Conservation (phyloP, 2,329 filamentous ascomycete genomes). For the Salinomyces thailandicus region DNA sequence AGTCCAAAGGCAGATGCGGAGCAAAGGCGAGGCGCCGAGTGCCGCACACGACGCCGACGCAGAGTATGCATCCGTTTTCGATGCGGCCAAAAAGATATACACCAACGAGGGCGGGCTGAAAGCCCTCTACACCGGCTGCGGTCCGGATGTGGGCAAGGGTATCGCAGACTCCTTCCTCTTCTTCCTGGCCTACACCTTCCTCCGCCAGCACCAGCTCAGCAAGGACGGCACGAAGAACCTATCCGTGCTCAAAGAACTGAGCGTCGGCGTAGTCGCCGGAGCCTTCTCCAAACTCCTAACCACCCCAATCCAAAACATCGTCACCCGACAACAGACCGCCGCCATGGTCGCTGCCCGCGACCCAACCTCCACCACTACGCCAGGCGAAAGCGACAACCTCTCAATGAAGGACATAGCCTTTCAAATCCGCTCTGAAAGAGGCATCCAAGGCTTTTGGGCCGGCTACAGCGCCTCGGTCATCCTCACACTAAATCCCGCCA, state of each 20-base stretch:
- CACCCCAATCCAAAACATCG: slow-evolving; percentile 70
- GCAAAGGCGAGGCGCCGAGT: slow-evolving; percentile 22
- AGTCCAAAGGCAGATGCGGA: slow-evolving; percentile 54
- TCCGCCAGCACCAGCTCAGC: slow-evolving; percentile 37
- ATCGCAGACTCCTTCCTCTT: slow-evolving; percentile 69
- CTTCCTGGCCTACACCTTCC: slow-evolving; percentile 66
- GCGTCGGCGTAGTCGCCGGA: slow-evolving; percentile 62
- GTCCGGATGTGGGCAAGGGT: slow-evolving; percentile 35
- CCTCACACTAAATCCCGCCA: slow-evolving; percentile 71
- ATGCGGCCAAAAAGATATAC: slow-evolving; percentile 63
- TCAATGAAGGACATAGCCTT: slow-evolving; percentile 47
- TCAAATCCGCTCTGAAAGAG: slow-evolving; percentile 58
- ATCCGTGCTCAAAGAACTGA: slow-evolving; percentile 59
- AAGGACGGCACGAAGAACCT: slow-evolving; percentile 35
- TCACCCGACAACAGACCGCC: slow-evolving; percentile 69
- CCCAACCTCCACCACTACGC: slow-evolving; percentile 20
- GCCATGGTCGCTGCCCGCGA: slow-evolving; percentile 38
- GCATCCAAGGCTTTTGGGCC: slow-evolving; percentile 70
- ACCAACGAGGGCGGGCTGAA: slow-evolving; percentile 55
- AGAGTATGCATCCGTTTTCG: slow-evolving; percentile 55
- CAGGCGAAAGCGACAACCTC: slow-evolving; percentile 20
- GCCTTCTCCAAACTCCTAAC: slow-evolving; percentile 66
- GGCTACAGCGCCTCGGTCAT: slow-evolving; percentile 74
- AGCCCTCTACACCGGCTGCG: slow-evolving; percentile 52
- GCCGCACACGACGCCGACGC: slow-evolving; percentile 25